Conservation (phyloP, 2,329 filamentous ascomycete species). For the Aspergillus amoenus region DNA sequence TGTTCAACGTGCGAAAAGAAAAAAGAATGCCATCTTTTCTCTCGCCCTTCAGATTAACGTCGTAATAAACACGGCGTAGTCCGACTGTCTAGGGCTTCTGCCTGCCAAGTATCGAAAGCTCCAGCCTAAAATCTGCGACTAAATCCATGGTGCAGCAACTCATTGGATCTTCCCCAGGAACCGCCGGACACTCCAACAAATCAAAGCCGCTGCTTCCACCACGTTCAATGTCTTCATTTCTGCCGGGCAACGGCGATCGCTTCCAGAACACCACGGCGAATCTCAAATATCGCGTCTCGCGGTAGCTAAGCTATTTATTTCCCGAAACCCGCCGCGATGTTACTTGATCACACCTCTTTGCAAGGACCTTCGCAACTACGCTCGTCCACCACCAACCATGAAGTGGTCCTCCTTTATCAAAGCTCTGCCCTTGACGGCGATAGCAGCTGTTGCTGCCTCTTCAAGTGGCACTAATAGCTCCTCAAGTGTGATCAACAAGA, state of each 20-base stretch:
- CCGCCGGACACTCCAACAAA: slow-evolving; percentile 9
- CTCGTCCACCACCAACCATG: slow-evolving; percentile 16
- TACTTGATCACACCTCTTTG: background rate
- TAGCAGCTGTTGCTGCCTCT: slow-evolving; percentile 14
- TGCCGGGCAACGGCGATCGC: background rate
- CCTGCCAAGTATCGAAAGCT: background rate
- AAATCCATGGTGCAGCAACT: slow-evolving; percentile 1
- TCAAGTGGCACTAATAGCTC: background rate
- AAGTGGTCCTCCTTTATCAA: slow-evolving; percentile 18
- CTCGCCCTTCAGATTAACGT: background rate
- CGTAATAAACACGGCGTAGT: background rate
- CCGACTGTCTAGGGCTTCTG: background rate
- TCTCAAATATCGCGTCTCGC: background rate
- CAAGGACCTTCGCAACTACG: background rate
- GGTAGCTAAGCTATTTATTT: slow-evolving; percentile 1
- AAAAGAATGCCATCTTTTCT: background rate
- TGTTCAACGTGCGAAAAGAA: background rate
- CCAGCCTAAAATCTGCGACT: background rate
- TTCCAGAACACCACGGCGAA: background rate
- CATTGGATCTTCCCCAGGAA: slow-evolving; percentile 7
- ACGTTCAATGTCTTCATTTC: slow-evolving; percentile 14
- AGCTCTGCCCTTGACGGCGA: slow-evolving; percentile 18
- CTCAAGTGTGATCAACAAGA: slow-evolving; percentile 42
- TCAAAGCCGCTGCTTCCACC: slow-evolving; percentile 1
- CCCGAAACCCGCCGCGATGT: background rate